Conservation (phyloP, 768 basidiomycete species). For the Scleroderma bovista region DNA sequence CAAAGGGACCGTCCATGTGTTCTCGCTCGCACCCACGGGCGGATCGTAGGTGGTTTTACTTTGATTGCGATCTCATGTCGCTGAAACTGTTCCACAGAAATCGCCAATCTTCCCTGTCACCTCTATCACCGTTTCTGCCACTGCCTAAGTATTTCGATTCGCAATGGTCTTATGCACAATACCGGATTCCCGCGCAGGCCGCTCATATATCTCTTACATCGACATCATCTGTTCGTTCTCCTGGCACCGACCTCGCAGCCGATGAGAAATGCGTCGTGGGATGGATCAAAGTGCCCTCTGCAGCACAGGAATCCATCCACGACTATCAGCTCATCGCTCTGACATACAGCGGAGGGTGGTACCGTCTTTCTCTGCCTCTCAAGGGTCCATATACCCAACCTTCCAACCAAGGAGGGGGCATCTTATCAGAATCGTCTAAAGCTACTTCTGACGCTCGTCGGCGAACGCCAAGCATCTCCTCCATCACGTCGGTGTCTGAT, state of each 20-base stretch:
- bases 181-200: slow-evolving; percentile 80
- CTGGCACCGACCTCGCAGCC: slow-evolving; percentile 58
- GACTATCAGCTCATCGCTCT: slow-evolving; percentile 80
- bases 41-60: slow-evolving; percentile 48
- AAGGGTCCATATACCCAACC: slow-evolving; percentile 16
- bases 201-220: slow-evolving; percentile 77
- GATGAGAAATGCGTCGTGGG: slow-evolving; percentile 84
- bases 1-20: slow-evolving; percentile 91
- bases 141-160: slow-evolving; percentile 89
- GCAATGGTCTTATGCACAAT: slow-evolving; percentile 96
- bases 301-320: slow-evolving; percentile 24
- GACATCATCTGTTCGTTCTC: slow-evolving; percentile 49
- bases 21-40: slow-evolving; percentile 64
- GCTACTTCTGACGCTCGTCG: slow-evolving; percentile 34
- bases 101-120: slow-evolving; percentile 78
- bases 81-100: slow-evolving; percentile 45
- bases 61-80: slow-evolving; percentile 2
- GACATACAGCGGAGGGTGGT: slow-evolving; percentile 92
- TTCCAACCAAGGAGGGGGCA: slow-evolving; percentile 3
- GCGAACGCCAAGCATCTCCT: slow-evolving; percentile 53
- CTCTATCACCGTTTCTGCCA: slow-evolving; percentile 73
- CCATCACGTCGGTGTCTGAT: slow-evolving; percentile 40
- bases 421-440: slow-evolving; percentile 37
- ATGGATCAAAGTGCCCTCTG: slow-evolving; percentile 61
- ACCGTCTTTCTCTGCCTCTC: slow-evolving; percentile 64